Conservation (phyloP, 805 yeast genomes). For the Priceomyces fermenticarens region DNA sequence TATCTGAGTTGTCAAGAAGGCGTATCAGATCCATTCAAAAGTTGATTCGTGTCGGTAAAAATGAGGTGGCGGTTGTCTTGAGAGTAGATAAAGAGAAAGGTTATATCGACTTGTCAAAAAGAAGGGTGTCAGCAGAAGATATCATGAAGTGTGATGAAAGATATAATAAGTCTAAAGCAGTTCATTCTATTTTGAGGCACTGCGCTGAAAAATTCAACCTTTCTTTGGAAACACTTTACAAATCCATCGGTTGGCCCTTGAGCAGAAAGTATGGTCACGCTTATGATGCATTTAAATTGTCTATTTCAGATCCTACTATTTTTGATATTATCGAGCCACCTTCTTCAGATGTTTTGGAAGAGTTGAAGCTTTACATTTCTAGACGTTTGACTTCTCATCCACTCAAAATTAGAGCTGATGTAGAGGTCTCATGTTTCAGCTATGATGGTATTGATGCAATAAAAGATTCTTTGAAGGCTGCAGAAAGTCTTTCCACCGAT, state of each 20-base stretch:
- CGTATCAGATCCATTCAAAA: constrained; percentile 98
- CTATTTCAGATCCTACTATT: constrained; percentile 86
- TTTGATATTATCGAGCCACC: constrained; percentile 80
- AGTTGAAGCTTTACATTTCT: constrained; percentile 81
- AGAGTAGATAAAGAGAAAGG: constrained; percentile 99
- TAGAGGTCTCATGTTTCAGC: constrained; percentile 94
- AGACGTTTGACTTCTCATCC: constrained; percentile 98
- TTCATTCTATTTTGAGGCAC: constrained; percentile 96
- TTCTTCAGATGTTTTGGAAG: constrained; percentile 70
- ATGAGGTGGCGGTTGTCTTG: constrained; percentile 95
- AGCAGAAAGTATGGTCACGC: constrained; percentile 95
- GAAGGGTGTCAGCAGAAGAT: constrained; percentile 97
- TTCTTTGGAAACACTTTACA: constrained; percentile 81
- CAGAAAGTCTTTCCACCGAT: constrained; percentile 81
- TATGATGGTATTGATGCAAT: constrained; percentile 98
- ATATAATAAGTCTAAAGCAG: constrained; percentile 94
- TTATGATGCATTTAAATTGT: constrained; percentile 93
- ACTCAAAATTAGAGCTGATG: constrained; percentile 96
- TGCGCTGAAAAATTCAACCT: constrained; percentile 95
- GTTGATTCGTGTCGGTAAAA: constrained; percentile 95
- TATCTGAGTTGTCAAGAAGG: constrained; percentile 95
- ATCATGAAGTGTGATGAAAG: constrained; percentile 96
- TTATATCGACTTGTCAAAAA: constrained; percentile 93
- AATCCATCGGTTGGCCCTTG: constrained; percentile 95
- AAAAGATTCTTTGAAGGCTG: constrained; percentile 81